These are phyloP conservation scores for peach (Prunus persica) DNA, from an alignment of 306 rosid genomes.

Conservation along the genomic window DNA sequence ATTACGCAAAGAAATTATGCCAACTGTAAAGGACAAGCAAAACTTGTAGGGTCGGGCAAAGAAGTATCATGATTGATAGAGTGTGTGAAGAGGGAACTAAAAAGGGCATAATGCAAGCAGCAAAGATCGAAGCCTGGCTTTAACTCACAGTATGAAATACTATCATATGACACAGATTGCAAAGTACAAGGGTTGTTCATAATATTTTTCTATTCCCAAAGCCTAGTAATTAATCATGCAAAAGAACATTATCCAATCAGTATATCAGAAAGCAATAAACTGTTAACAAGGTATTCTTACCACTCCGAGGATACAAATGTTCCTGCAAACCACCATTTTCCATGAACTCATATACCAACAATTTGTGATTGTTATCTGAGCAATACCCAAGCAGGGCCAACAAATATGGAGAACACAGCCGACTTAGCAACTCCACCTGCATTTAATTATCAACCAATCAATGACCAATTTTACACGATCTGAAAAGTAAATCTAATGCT, in stretches of 20 bases:
- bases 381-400: slow-evolving; percentile 84
- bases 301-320: slow-evolving; percentile 76
- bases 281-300: slow-evolving; percentile 34
- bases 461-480: slow-evolving; percentile 20
- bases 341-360: slow-evolving; percentile 92
- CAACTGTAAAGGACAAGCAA: background rate
- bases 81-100: background rate
- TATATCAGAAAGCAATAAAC: background rate
- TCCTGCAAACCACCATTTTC: slow-evolving; percentile 87
- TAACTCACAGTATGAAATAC: background rate
- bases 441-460: slow-evolving; percentile 12
- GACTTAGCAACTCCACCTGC: slow-evolving; percentile 85
- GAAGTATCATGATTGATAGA: background rate
- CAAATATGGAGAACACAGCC: slow-evolving; percentile 80
- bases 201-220: background rate
- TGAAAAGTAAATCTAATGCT: slow-evolving; percentile 4
- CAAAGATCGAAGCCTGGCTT: background rate
- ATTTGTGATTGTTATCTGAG: slow-evolving; percentile 69
- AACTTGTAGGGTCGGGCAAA: background rate
- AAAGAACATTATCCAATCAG: background rate
- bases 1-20: background rate
- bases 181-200: background rate
- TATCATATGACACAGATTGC: background rate
- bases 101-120: background rate
- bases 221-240: background rate